Evolutionary conservation across 1,139 yeast genomes (phyloP), one percentile per base, ranked within the genome.

Genomic region (Candida gigantensis): DNA sequence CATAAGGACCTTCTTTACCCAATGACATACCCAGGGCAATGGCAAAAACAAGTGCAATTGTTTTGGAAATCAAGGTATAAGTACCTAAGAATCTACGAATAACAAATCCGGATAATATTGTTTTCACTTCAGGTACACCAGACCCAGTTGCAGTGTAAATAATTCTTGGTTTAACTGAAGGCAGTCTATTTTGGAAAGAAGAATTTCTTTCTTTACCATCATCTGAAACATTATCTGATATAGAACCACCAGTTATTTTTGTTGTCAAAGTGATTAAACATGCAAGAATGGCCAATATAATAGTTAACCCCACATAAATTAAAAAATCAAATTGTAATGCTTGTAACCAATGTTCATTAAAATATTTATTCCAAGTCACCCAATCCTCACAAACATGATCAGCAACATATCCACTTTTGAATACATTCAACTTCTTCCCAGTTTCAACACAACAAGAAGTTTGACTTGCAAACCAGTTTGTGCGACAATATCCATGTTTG

Each of bases 1-100:
- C 88, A 53, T 77, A 80, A 0, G 88, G 88, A 2, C 85, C 88
- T 47, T 81, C 88, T 57, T 82, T 82, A 1, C 88, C 88, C 13
- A 81, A 62, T 11, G 80, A 64, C 63, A 81, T 62, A 0, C 87
- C 87, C 0, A 85, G 78, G 0, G 85, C 83, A 37, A 81, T 79
- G 2, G 84, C 80, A 25, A 79, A 64, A 2, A 79, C 62, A 26
- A 80, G 56, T 0, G 80, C 77, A 4, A 66, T 45, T 0, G 81
- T 65, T 52, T 79, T 79, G 38, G 75, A 62, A 20, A 77, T 33
- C 12, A 79, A 62, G 0, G 85, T 77, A 45, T 72, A 71, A 3
- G 77, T 60, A 3, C 85, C 84, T 32, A 79, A 57, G 46, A 75
- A 79, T 32, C 72, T 60, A 40, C 84, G 62, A 14, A 77, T 75